Conservation (phyloP, 768 basidiomycete genomes). For the Mycena venus region DNA sequence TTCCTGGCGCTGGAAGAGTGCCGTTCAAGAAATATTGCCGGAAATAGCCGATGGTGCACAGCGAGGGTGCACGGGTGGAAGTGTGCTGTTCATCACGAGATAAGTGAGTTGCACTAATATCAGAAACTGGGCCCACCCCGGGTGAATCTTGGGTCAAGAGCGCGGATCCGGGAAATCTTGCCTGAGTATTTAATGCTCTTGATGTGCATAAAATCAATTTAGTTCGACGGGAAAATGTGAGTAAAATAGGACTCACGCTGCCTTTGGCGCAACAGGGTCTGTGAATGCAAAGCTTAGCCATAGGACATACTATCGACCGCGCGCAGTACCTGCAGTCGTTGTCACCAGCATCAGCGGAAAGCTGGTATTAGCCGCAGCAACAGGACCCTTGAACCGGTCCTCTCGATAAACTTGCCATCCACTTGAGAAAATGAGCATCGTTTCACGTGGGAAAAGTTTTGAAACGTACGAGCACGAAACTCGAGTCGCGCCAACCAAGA, state of each 20-base stretch:
- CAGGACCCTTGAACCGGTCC: constrained; percentile 21
- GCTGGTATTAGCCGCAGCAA: constrained; percentile 33
- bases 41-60: background rate
- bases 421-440: background rate
- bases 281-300: background rate
- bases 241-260: background rate
- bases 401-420: constrained; percentile 27
- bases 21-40: constrained; percentile 10
- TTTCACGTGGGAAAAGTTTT: background rate
- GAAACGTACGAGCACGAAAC: constrained; percentile 19
- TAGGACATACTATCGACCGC: no score
- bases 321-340: constrained; percentile 37
- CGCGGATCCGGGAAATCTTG: background rate
- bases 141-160: background rate
- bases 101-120: background rate
- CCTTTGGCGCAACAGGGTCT: background rate
- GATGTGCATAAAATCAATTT: background rate
- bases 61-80: background rate
- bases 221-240: background rate
- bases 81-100: background rate
- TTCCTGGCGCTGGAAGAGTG: background rate
- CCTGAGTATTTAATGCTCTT: background rate
- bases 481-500: constrained; percentile 17
- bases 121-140: background rate
- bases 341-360: constrained; percentile 22